Evolutionary conservation across 345 rosid species (phyloP).

Genomic region (Gossypium raimondii): DNA sequence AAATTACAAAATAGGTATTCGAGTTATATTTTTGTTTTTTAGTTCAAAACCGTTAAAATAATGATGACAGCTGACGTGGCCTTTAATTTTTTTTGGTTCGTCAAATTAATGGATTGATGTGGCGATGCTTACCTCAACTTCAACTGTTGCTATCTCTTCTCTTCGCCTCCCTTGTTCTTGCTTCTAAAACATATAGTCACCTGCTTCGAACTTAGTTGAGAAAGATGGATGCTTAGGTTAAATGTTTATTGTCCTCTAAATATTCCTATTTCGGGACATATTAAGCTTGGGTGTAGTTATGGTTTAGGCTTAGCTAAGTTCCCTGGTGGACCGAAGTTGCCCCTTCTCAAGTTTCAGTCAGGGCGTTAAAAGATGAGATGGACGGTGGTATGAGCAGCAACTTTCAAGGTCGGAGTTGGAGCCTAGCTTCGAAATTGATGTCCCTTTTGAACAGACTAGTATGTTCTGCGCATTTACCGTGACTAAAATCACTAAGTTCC

Average conservation of each 20-base stretch:
- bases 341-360: constrained; percentile 31
- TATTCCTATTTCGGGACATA: constrained; percentile 39
- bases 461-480: constrained; percentile 16
- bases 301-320: constrained; percentile 35
- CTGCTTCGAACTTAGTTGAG: not conserved
- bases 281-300: constrained; percentile 40
- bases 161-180: not conserved
- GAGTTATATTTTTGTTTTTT: no score
- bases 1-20: no score
- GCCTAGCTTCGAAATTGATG: constrained; percentile 75
- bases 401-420: constrained; percentile 68
- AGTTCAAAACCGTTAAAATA: no score
- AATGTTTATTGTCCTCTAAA: constrained; percentile 44
- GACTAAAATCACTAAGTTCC: no score
- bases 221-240: constrained; percentile 55
- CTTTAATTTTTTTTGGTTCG: no score
- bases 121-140: not conserved
- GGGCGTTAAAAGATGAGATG: constrained; percentile 61
- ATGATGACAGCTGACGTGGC: no score
- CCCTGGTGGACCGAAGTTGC: constrained; percentile 28
- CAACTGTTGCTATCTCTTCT: not conserved
- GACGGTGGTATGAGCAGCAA: constrained; percentile 49
- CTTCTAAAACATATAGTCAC: not conserved
- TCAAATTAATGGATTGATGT: no score
- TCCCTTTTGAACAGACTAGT: constrained; percentile 96